Conservation (phyloP, 139 green algal species). For the Micromonas commoda region DNA sequence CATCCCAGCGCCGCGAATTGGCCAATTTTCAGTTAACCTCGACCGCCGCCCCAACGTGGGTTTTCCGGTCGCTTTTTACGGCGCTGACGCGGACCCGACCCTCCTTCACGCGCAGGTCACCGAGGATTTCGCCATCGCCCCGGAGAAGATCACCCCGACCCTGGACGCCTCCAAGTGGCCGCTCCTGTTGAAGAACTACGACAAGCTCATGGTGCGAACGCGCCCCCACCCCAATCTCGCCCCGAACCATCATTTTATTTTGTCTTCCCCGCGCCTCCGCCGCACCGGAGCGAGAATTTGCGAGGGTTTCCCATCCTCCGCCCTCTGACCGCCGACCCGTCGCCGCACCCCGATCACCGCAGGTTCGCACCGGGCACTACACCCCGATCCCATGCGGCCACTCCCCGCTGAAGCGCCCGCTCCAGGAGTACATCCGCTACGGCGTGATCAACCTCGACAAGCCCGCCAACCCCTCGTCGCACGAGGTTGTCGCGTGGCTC, state of each 20-base stretch:
- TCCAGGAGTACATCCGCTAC: constrained; percentile 91
- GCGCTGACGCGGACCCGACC: background rate
- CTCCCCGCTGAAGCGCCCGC: constrained; percentile 77
- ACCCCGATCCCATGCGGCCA: constrained; percentile 89
- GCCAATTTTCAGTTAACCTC: background rate
- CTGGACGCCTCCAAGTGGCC: constrained; percentile 94
- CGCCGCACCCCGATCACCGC: no score
- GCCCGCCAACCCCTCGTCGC: constrained; percentile 89
- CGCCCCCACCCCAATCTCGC: background rate
- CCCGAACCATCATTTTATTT: constrained; percentile 46
- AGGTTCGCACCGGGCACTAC: constrained; percentile 95
- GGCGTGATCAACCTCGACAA: constrained; percentile 98
- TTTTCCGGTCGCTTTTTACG: background rate
- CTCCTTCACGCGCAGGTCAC: background rate
- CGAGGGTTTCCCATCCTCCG: no score
- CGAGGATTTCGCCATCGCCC: constrained; percentile 54
- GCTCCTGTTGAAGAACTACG: constrained; percentile 81
- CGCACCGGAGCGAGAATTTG: no score
- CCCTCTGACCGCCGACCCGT: no score
- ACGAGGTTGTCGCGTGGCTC: constrained; percentile 97
- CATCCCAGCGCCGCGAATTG: background rate
- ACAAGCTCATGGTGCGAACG: constrained; percentile 35
- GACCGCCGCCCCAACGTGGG: background rate
- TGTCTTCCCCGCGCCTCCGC: no score
- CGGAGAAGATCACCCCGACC: constrained; percentile 47